phyloP scores from a whole-genome alignment of 1,139 yeast species.

The Dujonia santamariae region DNA sequence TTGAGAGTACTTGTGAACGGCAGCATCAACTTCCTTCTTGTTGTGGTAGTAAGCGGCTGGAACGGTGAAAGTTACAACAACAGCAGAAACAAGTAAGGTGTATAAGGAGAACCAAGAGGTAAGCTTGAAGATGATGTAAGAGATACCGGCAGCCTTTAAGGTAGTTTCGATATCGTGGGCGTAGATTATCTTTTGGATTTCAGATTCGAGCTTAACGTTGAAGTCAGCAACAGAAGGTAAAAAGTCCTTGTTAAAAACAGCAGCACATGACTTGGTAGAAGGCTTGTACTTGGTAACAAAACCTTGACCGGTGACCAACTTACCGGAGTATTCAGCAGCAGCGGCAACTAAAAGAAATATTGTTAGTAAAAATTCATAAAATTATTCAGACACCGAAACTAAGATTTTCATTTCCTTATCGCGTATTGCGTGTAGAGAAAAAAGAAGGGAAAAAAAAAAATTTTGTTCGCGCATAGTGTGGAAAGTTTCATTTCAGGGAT shows the following conservation, averaged over 20 bases:
- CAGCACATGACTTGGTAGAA: slow-evolving; percentile 32
- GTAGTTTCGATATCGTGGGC: slow-evolving; percentile 68
- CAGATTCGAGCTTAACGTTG: slow-evolving; percentile 42
- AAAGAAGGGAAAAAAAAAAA: background rate
- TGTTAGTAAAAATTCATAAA: slow-evolving; percentile 19
- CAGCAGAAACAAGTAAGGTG: slow-evolving; percentile 55
- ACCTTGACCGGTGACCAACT: slow-evolving; percentile 66
- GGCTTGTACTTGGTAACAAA: slow-evolving; percentile 68
- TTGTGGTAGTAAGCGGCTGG: slow-evolving; percentile 75
- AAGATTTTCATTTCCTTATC: no score
- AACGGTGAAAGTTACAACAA: slow-evolving; percentile 64
- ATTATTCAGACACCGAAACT: no score
- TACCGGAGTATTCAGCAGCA: slow-evolving; percentile 66
- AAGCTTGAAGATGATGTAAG: slow-evolving; percentile 66
- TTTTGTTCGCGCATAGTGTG: background rate
- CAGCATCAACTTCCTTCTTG: slow-evolving; percentile 79
- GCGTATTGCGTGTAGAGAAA: no score
- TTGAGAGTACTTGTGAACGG: slow-evolving; percentile 55
- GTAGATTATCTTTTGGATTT: slow-evolving; percentile 58
- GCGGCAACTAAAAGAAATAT: slow-evolving; percentile 46
- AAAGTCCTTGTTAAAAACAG: slow-evolving; percentile 36
- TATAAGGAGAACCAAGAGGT: slow-evolving; percentile 77
- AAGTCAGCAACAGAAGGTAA: slow-evolving; percentile 45
- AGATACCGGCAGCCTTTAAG: slow-evolving; percentile 64
- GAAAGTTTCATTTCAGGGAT: no score